These are phyloP conservation scores for Tephrocybe sp. DNA, from an alignment of 768 basidiomycete species.

Conservation along the genomic window DNA sequence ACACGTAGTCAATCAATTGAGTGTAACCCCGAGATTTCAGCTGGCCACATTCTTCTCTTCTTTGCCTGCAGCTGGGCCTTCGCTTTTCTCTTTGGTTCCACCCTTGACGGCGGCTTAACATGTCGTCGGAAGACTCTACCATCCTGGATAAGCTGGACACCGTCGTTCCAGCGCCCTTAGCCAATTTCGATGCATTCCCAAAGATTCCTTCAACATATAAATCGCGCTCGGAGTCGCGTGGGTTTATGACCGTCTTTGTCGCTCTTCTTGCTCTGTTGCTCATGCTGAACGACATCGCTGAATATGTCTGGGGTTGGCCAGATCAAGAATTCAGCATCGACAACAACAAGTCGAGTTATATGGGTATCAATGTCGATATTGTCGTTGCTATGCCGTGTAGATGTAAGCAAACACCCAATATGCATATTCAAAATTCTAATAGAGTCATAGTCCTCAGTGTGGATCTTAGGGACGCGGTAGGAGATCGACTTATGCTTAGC, in stretches of 20 bases:
- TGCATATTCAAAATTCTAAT: neutral
- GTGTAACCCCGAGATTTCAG: slow-evolving; percentile 9
- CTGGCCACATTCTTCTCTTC: slow-evolving; percentile 5
- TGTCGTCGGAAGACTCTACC: slow-evolving; percentile 29
- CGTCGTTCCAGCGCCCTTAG: slow-evolving; percentile 60
- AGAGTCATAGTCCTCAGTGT: slow-evolving; percentile 66
- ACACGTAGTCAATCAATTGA: slow-evolving; percentile 10
- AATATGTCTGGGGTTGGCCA: slow-evolving; percentile 93
- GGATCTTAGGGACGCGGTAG: slow-evolving; percentile 90
- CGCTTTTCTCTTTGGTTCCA: neutral
- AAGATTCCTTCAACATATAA: slow-evolving; percentile 84
- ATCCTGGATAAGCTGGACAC: slow-evolving; percentile 65
- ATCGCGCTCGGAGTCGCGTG: slow-evolving; percentile 72
- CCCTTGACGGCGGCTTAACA: slow-evolving; percentile 1
- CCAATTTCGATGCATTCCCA: slow-evolving; percentile 83
- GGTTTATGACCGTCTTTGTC: slow-evolving; percentile 77
- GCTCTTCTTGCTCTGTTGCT: slow-evolving; percentile 64
- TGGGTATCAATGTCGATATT: slow-evolving; percentile 91
- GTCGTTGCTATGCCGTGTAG: slow-evolving; percentile 91
- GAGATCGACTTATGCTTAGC: slow-evolving; percentile 85
- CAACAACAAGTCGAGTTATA: slow-evolving; percentile 47
- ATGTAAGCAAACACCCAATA: slow-evolving; percentile 59
- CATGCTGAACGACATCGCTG: slow-evolving; percentile 84
- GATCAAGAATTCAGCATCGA: slow-evolving; percentile 90
- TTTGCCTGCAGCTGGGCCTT: neutral